Evolutionary conservation across 768 basidiomycete species (phyloP).

Genomic region (Naganishia vishniacii): DNA sequence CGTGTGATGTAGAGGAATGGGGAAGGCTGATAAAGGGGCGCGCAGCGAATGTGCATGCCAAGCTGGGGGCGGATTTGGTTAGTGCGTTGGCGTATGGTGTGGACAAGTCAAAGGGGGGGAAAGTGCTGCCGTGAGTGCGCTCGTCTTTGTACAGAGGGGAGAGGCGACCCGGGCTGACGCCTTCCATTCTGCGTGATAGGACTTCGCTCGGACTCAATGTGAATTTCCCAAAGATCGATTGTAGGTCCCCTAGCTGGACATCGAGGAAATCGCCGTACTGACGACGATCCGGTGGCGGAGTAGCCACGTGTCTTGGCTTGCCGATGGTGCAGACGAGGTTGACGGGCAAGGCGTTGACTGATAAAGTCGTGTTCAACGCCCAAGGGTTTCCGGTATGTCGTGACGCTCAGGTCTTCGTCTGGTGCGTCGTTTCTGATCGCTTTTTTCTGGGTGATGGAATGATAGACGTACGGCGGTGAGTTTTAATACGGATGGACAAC

Average conservation of each 20-base stretch:
- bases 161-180: no score
- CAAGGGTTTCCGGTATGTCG: constrained; percentile 21
- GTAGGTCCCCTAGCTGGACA: background rate
- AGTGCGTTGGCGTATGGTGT: constrained; percentile 17
- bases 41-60: constrained; percentile 20
- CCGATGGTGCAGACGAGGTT: constrained; percentile 24
- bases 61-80: constrained; percentile 14
- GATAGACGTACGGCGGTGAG: constrained; percentile 1
- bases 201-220: constrained; percentile 20
- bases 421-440: no score
- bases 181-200: background rate
- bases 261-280: no score
- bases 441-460: no score
- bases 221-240: constrained; percentile 25
- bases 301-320: constrained; percentile 20
- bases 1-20: no score
- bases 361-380: constrained; percentile 22
- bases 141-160: no score
- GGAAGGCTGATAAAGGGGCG: no score
- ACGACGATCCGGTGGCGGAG: background rate
- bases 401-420: no score
- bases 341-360: constrained; percentile 18
- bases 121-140: constrained; percentile 16
- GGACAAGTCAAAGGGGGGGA: constrained; percentile 16
- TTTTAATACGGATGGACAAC: background rate